These are phyloP conservation scores for Erythrophleum fordii DNA, from an alignment of 306 rosid species.

Conservation along the genomic window DNA sequence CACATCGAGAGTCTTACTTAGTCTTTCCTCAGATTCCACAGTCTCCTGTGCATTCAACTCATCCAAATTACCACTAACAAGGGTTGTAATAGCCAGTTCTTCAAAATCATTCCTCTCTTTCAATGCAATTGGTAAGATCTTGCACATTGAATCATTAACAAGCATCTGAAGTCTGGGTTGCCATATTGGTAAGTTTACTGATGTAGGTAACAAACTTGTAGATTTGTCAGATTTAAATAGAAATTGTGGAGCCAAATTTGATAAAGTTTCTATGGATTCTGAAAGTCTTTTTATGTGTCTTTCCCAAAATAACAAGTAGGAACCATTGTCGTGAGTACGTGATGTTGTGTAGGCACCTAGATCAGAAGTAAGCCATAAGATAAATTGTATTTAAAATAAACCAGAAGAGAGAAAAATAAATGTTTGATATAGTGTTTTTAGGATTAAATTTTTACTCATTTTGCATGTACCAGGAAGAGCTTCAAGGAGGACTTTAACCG, in stretches of 20 bases:
- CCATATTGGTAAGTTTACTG: constrained; percentile 39
- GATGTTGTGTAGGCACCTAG: constrained; percentile 94
- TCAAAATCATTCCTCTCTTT: constrained; percentile 49
- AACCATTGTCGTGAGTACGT: constrained; percentile 75
- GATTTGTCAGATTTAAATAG: constrained; percentile 49
- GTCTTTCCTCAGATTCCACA: constrained; percentile 42
- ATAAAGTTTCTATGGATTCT: constrained; percentile 61
- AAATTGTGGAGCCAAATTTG: constrained; percentile 58
- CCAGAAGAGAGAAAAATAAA: neutral
- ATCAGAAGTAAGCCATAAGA: neutral
- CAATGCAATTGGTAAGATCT: constrained; percentile 61
- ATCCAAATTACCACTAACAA: constrained; percentile 65
- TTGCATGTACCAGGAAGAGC: constrained; percentile 63
- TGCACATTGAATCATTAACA: constrained; percentile 57
- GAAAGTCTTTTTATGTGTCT: constrained; percentile 77
- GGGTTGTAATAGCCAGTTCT: constrained; percentile 74
- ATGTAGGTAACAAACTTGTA: constrained; percentile 30
- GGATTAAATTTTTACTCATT: constrained; percentile 6
- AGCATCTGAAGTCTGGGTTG: constrained; percentile 55
- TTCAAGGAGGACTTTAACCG: constrained; percentile 64
- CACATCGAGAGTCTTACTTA: constrained; percentile 50
- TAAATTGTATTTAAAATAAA: constrained; percentile 26
- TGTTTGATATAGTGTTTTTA: neutral
- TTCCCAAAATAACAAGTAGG: constrained; percentile 79
- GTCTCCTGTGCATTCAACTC: constrained; percentile 45